Percentiles rank a stretch among this genome's conserved stretches.
Evolutionary conservation across 441 rosid species (phyloP).

Genomic region (Erysimum pusillum): DNA sequence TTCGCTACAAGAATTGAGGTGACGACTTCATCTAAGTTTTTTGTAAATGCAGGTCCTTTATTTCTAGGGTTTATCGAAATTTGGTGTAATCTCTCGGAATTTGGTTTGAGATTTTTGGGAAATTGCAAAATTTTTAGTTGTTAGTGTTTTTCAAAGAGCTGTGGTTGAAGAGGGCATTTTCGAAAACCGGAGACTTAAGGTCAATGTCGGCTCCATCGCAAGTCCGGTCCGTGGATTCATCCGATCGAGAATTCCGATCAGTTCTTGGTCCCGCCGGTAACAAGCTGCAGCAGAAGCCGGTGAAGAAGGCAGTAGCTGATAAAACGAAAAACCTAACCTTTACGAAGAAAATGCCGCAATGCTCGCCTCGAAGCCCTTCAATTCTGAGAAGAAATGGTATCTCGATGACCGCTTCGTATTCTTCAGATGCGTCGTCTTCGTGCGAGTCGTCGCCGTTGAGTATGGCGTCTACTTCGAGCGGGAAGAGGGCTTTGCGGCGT

Average conservation of each 20-base stretch:
- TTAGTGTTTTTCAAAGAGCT: neutral
- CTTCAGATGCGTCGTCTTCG: slow-evolving; percentile 66
- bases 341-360: slow-evolving; percentile 40
- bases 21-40: slow-evolving; percentile 8
- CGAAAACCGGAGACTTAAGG: slow-evolving; percentile 8
- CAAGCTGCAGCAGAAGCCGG: slow-evolving; percentile 55
- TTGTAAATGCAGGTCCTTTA: slow-evolving; percentile 35
- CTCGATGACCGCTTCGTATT: slow-evolving; percentile 59
- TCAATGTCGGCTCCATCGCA: slow-evolving; percentile 68
- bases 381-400: slow-evolving; percentile 52
- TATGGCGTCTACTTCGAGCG: slow-evolving; percentile 53
- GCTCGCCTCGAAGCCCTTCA: slow-evolving; percentile 46
- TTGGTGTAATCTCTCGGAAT: slow-evolving; percentile 25
- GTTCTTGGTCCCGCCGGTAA: slow-evolving; percentile 60
- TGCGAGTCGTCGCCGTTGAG: slow-evolving; percentile 58
- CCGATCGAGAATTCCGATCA: slow-evolving; percentile 58
- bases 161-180: neutral
- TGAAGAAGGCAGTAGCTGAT: slow-evolving; percentile 46
- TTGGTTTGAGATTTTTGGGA: slow-evolving; percentile 17
- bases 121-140: slow-evolving; percentile 1
- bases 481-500: slow-evolving; percentile 47
- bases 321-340: slow-evolving; percentile 29
- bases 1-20: slow-evolving; percentile 26
- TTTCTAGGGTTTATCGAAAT: slow-evolving; percentile 35
- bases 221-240: slow-evolving; percentile 53